phyloP scores from a whole-genome alignment of 345 rosid species.

The Sonneratia caseolaris region DNA sequence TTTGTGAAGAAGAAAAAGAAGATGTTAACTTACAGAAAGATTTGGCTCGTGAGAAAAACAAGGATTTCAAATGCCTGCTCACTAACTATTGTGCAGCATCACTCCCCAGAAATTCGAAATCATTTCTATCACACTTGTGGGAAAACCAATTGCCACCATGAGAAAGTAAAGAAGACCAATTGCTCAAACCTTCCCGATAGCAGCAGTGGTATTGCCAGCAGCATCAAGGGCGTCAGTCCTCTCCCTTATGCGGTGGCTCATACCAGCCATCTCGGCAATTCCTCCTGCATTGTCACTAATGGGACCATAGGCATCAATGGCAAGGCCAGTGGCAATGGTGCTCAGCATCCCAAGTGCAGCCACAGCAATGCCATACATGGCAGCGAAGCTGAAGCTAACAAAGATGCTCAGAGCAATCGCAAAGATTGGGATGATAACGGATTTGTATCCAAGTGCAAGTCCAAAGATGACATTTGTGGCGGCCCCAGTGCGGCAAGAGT shows the following conservation, averaged over 20 bases:
- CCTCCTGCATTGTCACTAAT: conserved; percentile 84
- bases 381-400: conserved; percentile 69
- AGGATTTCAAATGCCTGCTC: too few species aligned
- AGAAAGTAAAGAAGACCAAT: conserved; percentile 7
- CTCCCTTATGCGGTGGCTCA: conserved; percentile 73
- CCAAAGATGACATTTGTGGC: conserved; percentile 73
- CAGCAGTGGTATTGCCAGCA: conserved; percentile 86
- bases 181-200: conserved; percentile 57
- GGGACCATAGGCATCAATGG: conserved; percentile 78
- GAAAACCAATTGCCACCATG: not conserved
- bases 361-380: conserved; percentile 74
- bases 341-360: conserved; percentile 83
- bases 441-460: conserved; percentile 74
- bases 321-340: conserved; percentile 74
- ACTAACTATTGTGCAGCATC: too few species aligned
- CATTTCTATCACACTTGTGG: not conserved
- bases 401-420: conserved; percentile 62
- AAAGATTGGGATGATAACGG: conserved; percentile 64
- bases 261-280: conserved; percentile 85
- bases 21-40: too few species aligned
- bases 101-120: too few species aligned
- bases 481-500: conserved; percentile 87
- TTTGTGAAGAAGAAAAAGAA: too few species aligned
- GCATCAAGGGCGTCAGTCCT: conserved; percentile 86
- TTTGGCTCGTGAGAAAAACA: too few species aligned